These are phyloP conservation scores for Lactarius sanguifluus DNA, from an alignment of 768 basidiomycete species.

Conservation along the genomic window DNA sequence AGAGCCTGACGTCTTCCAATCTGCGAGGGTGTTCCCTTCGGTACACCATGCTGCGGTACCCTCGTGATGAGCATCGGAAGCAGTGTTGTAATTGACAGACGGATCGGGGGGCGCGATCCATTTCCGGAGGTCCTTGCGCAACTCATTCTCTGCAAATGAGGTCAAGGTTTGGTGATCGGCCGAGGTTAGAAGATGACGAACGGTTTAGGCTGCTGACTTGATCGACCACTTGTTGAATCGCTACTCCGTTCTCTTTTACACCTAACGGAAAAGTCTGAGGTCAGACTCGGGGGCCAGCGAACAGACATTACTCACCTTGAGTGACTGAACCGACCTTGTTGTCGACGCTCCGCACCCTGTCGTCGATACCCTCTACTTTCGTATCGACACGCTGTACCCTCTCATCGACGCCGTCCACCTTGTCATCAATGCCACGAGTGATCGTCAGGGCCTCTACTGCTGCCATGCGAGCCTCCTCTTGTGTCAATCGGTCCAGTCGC, in stretches of 20 bases:
- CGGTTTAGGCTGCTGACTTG: background rate
- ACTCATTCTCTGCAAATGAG: background rate
- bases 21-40: background rate
- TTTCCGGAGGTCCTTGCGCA: background rate
- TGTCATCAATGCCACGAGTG: background rate
- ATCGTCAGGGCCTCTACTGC: background rate
- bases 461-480: background rate
- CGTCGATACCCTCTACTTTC: background rate
- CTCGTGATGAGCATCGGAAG: background rate
- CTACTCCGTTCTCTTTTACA: background rate
- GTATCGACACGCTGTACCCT: too few species aligned
- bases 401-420: too few species aligned
- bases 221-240: background rate
- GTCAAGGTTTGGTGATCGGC: background rate
- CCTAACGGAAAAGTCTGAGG: background rate
- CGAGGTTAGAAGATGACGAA: background rate
- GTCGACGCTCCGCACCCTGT: background rate
- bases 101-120: background rate
- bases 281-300: background rate
- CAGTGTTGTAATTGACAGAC: background rate
- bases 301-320: background rate
- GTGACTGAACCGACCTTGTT: background rate
- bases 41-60: background rate
- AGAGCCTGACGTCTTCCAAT: background rate
- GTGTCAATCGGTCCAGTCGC: background rate